These are phyloP conservation scores for Phytopythium delawarense DNA, from an alignment of 352 stramenopile genomes.

Conservation along the genomic window DNA sequence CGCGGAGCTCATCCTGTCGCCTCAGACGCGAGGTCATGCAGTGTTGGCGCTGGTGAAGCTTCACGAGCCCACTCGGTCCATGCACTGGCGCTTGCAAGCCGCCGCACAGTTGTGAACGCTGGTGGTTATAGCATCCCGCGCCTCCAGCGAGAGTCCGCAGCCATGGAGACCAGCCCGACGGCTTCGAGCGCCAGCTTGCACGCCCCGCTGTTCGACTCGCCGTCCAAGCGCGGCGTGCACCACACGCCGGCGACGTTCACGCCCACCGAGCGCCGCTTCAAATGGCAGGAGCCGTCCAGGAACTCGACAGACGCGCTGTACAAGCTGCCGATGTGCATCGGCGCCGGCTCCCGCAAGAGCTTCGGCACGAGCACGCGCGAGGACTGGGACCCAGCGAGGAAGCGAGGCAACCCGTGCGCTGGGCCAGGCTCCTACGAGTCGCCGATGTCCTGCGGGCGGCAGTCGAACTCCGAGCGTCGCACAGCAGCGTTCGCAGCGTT, in stretches of 20 bases:
- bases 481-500: slow-evolving; percentile 52
- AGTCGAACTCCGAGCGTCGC: slow-evolving; percentile 48
- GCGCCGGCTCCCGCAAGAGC: slow-evolving; percentile 52
- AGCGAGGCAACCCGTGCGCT: slow-evolving; percentile 51
- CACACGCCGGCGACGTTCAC: slow-evolving; percentile 62
- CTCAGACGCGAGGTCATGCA: slow-evolving; percentile 1
- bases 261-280: slow-evolving; percentile 65
- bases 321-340: slow-evolving; percentile 58
- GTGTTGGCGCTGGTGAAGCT: background rate
- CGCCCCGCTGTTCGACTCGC: slow-evolving; percentile 60
- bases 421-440: slow-evolving; percentile 69
- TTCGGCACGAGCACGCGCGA: slow-evolving; percentile 77
- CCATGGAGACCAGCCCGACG: slow-evolving; percentile 7
- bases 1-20: background rate
- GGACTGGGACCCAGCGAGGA: slow-evolving; percentile 70
- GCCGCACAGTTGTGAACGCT: background rate
- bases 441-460: slow-evolving; percentile 47
- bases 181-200: slow-evolving; percentile 17
- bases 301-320: slow-evolving; percentile 63
- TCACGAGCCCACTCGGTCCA: background rate
- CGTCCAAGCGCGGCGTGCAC: slow-evolving; percentile 71
- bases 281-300: slow-evolving; percentile 55
- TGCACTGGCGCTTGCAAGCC: background rate
- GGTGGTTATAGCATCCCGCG: background rate
- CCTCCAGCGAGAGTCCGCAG: background rate